Evolutionary conservation across 768 basidiomycete species (phyloP).

Genomic region (Ramaria rubella): DNA sequence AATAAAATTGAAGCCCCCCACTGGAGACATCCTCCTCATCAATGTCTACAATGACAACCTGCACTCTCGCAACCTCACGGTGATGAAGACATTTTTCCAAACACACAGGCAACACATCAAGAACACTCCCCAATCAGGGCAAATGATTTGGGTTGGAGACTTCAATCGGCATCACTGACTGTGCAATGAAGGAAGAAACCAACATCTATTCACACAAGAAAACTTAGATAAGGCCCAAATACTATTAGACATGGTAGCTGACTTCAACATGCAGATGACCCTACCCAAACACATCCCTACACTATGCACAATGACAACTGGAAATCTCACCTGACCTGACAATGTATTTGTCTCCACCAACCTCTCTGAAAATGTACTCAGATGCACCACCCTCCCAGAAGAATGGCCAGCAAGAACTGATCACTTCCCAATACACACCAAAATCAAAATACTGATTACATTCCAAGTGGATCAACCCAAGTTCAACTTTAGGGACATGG

Average conservation of each 20-base stretch:
- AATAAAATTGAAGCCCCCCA: conserved; percentile 9
- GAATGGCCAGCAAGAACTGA: conserved; percentile 26
- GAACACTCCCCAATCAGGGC: too few relatives aligned
- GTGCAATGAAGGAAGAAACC: too few relatives aligned
- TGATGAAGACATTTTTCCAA: too few relatives aligned
- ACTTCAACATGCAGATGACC: conserved; percentile 26
- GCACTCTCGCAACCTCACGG: conserved; percentile 25
- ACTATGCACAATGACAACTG: conserved; percentile 18
- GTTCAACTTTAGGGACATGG: conserved; percentile 23
- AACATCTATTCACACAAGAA: too few relatives aligned
- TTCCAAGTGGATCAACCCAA: conserved; percentile 14
- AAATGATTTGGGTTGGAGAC: too few relatives aligned
- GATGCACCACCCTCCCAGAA: conserved; percentile 22
- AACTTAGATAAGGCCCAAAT: conserved; percentile 21
- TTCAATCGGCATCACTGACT: too few relatives aligned
- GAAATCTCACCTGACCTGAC: conserved; percentile 34
- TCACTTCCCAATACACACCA: conserved; percentile 34
- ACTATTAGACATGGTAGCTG: conserved; percentile 27
- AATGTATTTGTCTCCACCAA: conserved; percentile 34
- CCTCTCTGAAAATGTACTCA: conserved; percentile 16
- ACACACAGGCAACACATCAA: too few relatives aligned
- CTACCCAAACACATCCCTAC: conserved; percentile 33
- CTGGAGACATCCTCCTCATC: not conserved
- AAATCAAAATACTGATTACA: conserved; percentile 21
- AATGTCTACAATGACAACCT: too few relatives aligned